Evolutionary conservation across 2,329 filamentous ascomycete species (phyloP).

Genomic region (Chrysoporthe deuterocubensis): DNA sequence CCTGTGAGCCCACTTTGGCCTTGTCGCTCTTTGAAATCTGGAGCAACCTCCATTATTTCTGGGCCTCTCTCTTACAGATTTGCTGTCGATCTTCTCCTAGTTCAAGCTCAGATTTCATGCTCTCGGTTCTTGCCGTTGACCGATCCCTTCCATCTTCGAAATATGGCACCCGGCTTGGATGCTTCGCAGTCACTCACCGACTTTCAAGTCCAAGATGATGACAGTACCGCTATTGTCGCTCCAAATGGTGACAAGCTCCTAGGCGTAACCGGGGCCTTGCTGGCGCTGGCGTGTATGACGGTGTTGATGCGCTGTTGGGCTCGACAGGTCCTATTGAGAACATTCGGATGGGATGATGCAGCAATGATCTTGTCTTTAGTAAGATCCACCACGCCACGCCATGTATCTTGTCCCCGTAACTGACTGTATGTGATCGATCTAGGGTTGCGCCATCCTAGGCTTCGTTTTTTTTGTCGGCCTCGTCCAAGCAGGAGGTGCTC

Average conservation of each 20-base stretch:
- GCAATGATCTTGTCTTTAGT: conserved; percentile 8
- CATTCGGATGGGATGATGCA: conserved; percentile 8
- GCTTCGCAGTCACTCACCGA: conserved; percentile 3
- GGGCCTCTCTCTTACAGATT: background rate
- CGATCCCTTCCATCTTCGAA: background rate
- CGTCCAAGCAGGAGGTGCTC: conserved; percentile 5
- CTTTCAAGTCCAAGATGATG: conserved; percentile 1
- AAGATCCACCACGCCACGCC: background rate
- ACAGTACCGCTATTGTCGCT: conserved; percentile 7
- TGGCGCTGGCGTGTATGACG: background rate
- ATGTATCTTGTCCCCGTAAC: background rate
- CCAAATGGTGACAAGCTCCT: conserved; percentile 3
- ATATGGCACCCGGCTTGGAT: background rate
- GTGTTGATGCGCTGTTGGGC: conserved; percentile 11
- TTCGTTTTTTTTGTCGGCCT: conserved; percentile 4
- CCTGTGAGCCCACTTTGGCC: background rate
- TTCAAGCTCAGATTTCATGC: background rate
- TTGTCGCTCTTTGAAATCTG: background rate
- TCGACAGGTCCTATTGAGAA: conserved; percentile 12
- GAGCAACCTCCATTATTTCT: background rate
- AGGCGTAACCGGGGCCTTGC: background rate
- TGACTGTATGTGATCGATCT: background rate
- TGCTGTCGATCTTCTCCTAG: background rate
- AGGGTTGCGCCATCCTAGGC: background rate
- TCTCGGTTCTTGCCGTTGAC: background rate